phyloP scores from a whole-genome alignment of 495 filamentous ascomycete genomes.

The Corynascus novoguineensis region DNA sequence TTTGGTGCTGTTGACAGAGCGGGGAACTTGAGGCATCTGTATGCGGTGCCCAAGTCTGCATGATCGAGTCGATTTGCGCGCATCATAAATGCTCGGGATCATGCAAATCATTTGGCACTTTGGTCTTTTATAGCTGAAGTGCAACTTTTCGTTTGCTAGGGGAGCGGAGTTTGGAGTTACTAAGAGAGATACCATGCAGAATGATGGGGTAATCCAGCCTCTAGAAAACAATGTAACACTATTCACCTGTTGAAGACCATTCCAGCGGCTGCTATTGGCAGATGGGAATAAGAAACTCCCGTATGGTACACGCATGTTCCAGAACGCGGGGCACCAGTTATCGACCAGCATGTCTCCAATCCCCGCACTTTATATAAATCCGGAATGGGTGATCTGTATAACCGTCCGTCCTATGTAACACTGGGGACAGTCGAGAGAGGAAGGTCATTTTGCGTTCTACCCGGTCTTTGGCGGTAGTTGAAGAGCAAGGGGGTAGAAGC shows the following conservation, averaged over 20 bases:
- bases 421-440: conserved; percentile 13
- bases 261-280: neutral
- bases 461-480: too few relatives aligned
- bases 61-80: neutral
- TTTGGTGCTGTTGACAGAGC: conserved; percentile 30
- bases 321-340: neutral
- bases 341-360: neutral
- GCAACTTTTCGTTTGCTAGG: too few relatives aligned
- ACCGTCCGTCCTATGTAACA: conserved; percentile 11
- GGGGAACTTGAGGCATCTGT: conserved; percentile 28
- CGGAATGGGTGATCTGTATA: conserved; percentile 4
- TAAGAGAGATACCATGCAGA: too few relatives aligned
- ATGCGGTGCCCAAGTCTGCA: conserved; percentile 11
- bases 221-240: too few relatives aligned
- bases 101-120: too few relatives aligned
- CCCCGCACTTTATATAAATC: neutral
- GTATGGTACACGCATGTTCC: neutral
- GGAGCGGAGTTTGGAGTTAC: too few relatives aligned
- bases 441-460: too few relatives aligned
- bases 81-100: too few relatives aligned
- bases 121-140: too few relatives aligned
- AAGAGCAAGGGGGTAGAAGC: too few relatives aligned
- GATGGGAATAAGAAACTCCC: neutral
- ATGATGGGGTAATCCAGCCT: too few relatives aligned
- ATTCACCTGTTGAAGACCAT: too few relatives aligned